These are phyloP conservation scores for Rhododendron williamsianum DNA, from an alignment of 148 eudicot species.

Conservation along the genomic window DNA sequence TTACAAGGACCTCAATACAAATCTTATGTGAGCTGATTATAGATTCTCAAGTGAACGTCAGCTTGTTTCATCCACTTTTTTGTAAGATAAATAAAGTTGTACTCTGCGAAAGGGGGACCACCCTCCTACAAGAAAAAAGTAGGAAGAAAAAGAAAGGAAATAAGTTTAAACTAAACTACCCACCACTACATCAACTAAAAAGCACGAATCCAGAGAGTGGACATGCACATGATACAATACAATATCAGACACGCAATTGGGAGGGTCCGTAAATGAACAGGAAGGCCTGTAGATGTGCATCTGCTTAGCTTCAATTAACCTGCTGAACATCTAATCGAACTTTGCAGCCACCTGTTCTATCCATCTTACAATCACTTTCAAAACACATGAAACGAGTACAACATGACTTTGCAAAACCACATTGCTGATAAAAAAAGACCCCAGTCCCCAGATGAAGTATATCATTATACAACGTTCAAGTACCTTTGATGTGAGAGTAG, in stretches of 20 bases:
- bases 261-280: not conserved
- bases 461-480: not conserved
- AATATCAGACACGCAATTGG: not conserved
- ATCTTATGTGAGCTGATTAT: not conserved
- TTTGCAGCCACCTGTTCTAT: not conserved
- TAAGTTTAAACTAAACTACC: not conserved
- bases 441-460: not conserved
- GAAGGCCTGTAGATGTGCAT: not conserved
- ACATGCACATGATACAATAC: not conserved
- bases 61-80: not conserved
- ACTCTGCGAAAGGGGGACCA: not conserved
- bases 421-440: not conserved
- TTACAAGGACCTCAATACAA: not conserved
- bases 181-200: not conserved
- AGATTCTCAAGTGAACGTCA: not conserved
- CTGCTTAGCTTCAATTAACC: not conserved
- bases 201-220: not conserved
- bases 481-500: conserved; percentile 94
- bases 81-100: not conserved
- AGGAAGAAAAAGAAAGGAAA: not conserved
- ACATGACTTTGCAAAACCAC: not conserved
- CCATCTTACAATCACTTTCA: not conserved
- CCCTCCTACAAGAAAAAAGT: not conserved
- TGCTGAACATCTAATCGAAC: not conserved
- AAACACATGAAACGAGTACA: not conserved